A percentile compares a stretch with the other conserved stretches of the same genome.
phyloP scores from a whole-genome alignment of 2,329 filamentous ascomycete species.

The Alternaria alternata region DNA sequence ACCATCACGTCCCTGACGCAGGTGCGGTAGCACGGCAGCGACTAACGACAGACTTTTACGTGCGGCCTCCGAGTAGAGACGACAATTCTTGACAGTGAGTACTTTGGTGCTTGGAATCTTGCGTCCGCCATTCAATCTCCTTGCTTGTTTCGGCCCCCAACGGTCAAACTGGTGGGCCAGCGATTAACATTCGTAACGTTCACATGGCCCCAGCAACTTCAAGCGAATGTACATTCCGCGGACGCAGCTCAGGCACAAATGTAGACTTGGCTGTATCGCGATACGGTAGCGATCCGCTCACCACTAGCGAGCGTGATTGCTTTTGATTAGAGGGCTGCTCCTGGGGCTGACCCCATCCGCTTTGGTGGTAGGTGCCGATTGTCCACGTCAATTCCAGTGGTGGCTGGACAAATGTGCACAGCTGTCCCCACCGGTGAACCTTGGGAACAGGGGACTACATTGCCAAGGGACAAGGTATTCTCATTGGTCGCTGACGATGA shows the following conservation, averaged over 20 bases:
- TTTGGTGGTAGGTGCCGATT: slow-evolving; percentile 31
- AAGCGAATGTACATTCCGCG: slow-evolving; percentile 23
- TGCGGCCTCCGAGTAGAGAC: slow-evolving; percentile 20
- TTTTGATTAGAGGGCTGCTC: slow-evolving; percentile 36
- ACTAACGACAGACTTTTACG: slow-evolving; percentile 20
- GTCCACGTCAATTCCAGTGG: slow-evolving; percentile 36
- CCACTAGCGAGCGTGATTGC: slow-evolving; percentile 27
- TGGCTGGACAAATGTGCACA: slow-evolving; percentile 38
- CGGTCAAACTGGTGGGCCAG: slow-evolving; percentile 26
- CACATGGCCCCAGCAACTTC: slow-evolving; percentile 15
- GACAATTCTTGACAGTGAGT: slow-evolving; percentile 7
- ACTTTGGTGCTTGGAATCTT: slow-evolving; percentile 9
- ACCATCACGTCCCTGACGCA: slow-evolving; percentile 32
- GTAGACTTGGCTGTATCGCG: slow-evolving; percentile 23
- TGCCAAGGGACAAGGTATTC: slow-evolving; percentile 13
- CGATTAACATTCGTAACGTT: slow-evolving; percentile 24
- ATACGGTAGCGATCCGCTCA: slow-evolving; percentile 37
- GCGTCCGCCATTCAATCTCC: slow-evolving; percentile 8
- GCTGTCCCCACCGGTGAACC: slow-evolving; percentile 43
- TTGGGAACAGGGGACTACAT: slow-evolving; percentile 11
- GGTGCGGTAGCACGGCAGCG: slow-evolving; percentile 35
- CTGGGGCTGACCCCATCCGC: slow-evolving; percentile 34
- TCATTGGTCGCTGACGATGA: slow-evolving; percentile 34
- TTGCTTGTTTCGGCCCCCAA: slow-evolving; percentile 34
- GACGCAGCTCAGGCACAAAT: slow-evolving; percentile 22